Base-by-base conservation (phyloP, 495 filamentous ascomycete genomes). In the Glarea lozoyensis region DNA sequence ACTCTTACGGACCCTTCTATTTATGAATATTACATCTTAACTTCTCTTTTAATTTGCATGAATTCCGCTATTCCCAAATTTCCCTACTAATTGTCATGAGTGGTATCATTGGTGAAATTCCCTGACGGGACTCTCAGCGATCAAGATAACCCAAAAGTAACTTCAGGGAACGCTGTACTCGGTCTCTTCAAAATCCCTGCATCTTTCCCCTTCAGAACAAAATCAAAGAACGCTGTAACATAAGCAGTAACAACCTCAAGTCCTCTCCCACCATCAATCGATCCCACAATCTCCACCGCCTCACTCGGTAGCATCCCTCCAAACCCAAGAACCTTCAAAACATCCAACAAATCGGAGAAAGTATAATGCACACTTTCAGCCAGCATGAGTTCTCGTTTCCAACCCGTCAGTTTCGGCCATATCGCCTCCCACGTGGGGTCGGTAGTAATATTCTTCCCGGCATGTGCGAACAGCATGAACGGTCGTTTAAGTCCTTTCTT, bases 321-420 rank as follows among this genome's bases (percentile, higher is more conserved):
- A 18, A 52, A 1, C 2, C 46, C 46, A 5, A 57, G 30, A n/a
- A 52, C 3, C 18, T 48, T 38, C 12, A 50, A 30, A 7, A 62
- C 2, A 2, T 30, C 46, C 3, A 56, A 47, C 3, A 60, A 46
- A 50, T 68, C 63, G 0, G 55, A 49, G 46, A 61, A 71, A 2
- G 63, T 56, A 2, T 31, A 22, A 40, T 60, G 56, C 22, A 0
- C 10, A 7, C 40, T 31, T 0, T 34, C 50, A 5, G 5, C 20
- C 36, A 65, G n/a, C 17, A 36, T 33, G 29, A 63, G 7, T 36
- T 53, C 50, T 22, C 25, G 23, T 20, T 56, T 56, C 54, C 53
- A 58, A 5, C 45, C 48, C 10, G 37, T 34, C 24, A 52, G 22
- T 5, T 49, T 37, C 1, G 40, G 37, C 52, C 52, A 55, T 6